Conservation (phyloP, 2,329 filamentous ascomycete species). For the Diaporthe sp. region DNA sequence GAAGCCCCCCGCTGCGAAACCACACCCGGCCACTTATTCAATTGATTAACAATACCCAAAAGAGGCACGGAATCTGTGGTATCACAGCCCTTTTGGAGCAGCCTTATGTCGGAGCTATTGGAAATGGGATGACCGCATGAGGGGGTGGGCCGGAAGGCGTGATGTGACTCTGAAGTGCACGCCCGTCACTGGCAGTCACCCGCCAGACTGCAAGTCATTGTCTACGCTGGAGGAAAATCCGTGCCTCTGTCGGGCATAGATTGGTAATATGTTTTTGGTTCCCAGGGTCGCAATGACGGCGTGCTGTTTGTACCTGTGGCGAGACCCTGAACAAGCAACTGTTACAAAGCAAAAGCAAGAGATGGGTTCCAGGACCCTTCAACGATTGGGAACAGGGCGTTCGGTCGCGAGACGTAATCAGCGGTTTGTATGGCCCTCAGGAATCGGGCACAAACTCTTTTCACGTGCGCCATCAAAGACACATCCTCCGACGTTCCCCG, state of each 20-base stretch:
- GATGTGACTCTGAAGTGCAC: not conserved
- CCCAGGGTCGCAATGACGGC: not conserved
- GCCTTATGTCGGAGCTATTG: slow-evolving; percentile 29
- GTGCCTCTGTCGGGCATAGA: slow-evolving; percentile 18
- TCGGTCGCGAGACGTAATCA: not conserved
- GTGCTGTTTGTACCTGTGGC: not conserved
- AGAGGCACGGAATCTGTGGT: not conserved
- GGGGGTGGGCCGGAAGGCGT: not conserved
- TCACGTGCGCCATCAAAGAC: slow-evolving; percentile 29
- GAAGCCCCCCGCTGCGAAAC: not conserved
- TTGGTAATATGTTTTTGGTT: not conserved
- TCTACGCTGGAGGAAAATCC: not conserved
- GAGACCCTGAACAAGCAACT: not conserved
- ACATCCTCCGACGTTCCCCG: slow-evolving; percentile 19
- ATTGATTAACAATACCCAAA: slow-evolving; percentile 11
- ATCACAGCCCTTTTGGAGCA: slow-evolving; percentile 6
- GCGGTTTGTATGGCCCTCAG: no score
- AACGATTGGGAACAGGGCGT: not conserved
- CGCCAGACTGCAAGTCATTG: not conserved
- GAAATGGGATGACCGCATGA: slow-evolving; percentile 16
- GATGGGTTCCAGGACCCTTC: not conserved
- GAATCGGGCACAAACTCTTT: slow-evolving; percentile 7
- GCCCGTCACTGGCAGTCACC: not conserved
- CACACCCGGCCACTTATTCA: not conserved
- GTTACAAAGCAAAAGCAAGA: not conserved